phyloP scores from a whole-genome alignment of 2,329 filamentous ascomycete genomes.

The Westerdykella ornata region DNA sequence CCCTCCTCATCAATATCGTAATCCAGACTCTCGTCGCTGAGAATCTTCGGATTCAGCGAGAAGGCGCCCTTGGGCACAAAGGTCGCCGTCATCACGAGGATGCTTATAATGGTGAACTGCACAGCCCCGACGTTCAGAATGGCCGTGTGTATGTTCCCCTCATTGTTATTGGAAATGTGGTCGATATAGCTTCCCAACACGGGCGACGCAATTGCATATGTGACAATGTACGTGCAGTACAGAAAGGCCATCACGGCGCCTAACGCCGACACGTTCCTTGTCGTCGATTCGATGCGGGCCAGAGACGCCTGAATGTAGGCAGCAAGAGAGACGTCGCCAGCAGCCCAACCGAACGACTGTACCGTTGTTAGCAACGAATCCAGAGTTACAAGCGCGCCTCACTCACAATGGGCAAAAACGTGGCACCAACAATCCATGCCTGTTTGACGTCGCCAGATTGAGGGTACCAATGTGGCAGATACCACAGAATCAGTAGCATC shows the following conservation, averaged over 20 bases:
- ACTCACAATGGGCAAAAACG: conserved; percentile 39
- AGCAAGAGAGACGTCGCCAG: conserved; percentile 47
- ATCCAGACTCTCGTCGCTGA: conserved; percentile 38
- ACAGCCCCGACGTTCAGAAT: conserved; percentile 43
- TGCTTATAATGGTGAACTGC: conserved; percentile 43
- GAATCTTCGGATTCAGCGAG: conserved; percentile 41
- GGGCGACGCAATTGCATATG: conserved; percentile 42
- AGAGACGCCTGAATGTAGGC: conserved; percentile 49
- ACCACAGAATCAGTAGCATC: conserved; percentile 45
- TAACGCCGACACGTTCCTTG: conserved; percentile 44
- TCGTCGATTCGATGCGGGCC: conserved; percentile 41
- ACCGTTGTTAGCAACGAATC: conserved; percentile 10
- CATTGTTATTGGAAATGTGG: conserved; percentile 33
- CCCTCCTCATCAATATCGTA: conserved; percentile 25
- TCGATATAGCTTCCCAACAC: conserved; percentile 45
- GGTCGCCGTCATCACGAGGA: conserved; percentile 40
- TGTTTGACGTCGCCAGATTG: conserved; percentile 37
- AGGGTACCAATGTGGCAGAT: conserved; percentile 44
- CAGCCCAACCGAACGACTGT: conserved; percentile 44
- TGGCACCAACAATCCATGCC: conserved; percentile 44
- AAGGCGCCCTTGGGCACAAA: conserved; percentile 44
- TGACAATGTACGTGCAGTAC: conserved; percentile 46
- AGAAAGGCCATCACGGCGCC: conserved; percentile 49
- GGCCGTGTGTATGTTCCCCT: conserved; percentile 37
- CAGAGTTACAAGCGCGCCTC: too few relatives aligned